Percentiles rank a stretch among this genome's conserved stretches.
Evolutionary conservation across 768 basidiomycete genomes (phyloP).

Genomic region (Lactarius trivialis): DNA sequence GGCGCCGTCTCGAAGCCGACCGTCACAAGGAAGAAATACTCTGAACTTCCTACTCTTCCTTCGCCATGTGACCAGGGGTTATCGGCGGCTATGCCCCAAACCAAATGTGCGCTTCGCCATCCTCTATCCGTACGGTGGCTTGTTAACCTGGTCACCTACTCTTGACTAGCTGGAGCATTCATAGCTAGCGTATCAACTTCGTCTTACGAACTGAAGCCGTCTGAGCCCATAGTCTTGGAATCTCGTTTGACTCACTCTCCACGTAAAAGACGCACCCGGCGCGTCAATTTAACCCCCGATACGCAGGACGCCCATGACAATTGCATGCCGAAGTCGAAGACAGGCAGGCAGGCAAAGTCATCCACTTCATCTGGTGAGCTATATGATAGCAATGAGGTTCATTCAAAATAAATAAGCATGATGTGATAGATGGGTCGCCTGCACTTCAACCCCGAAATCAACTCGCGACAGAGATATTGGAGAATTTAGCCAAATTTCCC

Average conservation of each 20-base stretch:
- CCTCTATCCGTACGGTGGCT: neutral
- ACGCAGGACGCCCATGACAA: neutral
- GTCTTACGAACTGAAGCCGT: neutral
- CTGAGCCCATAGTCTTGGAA: neutral
- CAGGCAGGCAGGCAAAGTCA: neutral
- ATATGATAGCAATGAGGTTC: neutral
- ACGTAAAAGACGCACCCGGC: neutral
- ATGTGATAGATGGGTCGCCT: conserved; percentile 1
- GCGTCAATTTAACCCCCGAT: neutral
- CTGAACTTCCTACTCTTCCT: conserved; percentile 50
- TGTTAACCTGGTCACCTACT: neutral
- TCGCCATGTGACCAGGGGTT: conserved; percentile 41
- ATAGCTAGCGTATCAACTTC: neutral
- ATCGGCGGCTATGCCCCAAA: conserved; percentile 24
- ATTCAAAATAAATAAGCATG: neutral
- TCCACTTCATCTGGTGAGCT: neutral
- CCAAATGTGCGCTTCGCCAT: conserved; percentile 3
- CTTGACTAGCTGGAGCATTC: neutral
- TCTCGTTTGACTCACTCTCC: neutral
- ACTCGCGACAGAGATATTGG: conserved; percentile 63
- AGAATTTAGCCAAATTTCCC: conserved; percentile 70
- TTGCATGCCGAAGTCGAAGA: neutral
- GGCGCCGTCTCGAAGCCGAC: conserved; percentile 9
- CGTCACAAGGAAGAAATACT: conserved; percentile 45
- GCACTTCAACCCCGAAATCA: conserved; percentile 31